A percentile compares a stretch with the other conserved stretches of the same genome.
These are phyloP conservation scores for Globisporangium cederbergense DNA, from an alignment of 352 stramenopile genomes.

Conservation along the genomic window DNA sequence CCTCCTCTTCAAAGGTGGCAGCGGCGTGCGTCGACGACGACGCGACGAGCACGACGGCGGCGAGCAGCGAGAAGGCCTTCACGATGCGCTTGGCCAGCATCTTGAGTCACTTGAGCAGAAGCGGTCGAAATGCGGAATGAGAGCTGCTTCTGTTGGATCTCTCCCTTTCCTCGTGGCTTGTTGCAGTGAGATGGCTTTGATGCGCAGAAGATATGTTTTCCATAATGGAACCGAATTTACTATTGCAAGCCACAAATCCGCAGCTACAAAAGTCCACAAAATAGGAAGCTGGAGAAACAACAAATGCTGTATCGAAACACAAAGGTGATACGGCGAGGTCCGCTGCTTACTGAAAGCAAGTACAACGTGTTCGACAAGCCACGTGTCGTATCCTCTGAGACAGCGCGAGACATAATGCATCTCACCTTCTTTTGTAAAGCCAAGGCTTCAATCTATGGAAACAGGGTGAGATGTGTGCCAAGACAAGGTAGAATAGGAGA, in stretches of 20 bases:
- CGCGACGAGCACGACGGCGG: slow-evolving; percentile 41
- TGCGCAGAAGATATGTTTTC: slow-evolving; percentile 3
- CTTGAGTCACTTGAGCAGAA: slow-evolving; percentile 13
- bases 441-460: no score
- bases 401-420: neutral
- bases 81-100: slow-evolving; percentile 67
- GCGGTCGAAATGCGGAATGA: slow-evolving; percentile 48
- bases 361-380: slow-evolving; percentile 1
- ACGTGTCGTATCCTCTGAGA: slow-evolving; percentile 16
- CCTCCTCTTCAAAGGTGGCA: slow-evolving; percentile 78
- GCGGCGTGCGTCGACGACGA: slow-evolving; percentile 19
- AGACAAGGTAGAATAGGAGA: no score
- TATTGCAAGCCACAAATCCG: slow-evolving; percentile 11
- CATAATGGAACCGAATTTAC: neutral
- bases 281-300: neutral
- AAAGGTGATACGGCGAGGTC: neutral
- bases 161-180: neutral
- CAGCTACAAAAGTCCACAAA: slow-evolving; percentile 9
- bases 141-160: neutral
- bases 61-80: slow-evolving; percentile 41
- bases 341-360: slow-evolving; percentile 13
- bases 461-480: no score
- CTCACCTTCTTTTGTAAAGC: no score
- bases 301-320: neutral
- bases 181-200: neutral